Percentiles rank a stretch among this genome's conserved stretches.
Conservation (phyloP, 108 stramenopile species). For the Cyclotella baltica region DNA sequence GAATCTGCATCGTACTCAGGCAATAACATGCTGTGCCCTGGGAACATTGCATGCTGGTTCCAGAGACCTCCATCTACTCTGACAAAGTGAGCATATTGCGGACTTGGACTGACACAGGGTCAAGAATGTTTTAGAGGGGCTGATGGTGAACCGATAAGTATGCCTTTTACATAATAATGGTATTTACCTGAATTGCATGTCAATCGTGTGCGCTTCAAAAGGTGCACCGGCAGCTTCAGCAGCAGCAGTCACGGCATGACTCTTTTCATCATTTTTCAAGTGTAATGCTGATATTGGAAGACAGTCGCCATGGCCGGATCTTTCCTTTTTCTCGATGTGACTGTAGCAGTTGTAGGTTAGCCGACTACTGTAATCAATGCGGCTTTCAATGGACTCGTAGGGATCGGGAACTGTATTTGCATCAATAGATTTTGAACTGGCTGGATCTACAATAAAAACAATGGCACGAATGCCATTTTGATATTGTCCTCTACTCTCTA, state of each 20-base stretch:
- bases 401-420: slow-evolving; percentile 1
- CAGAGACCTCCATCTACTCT: slow-evolving; percentile 10
- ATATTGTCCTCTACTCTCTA: slow-evolving; percentile 13
- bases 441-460: neutral
- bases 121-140: too few relatives aligned
- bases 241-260: neutral
- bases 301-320: neutral
- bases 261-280: neutral
- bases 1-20: neutral
- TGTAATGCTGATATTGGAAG: neutral
- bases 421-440: neutral
- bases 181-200: neutral
- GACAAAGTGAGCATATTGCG: slow-evolving; percentile 17
- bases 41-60: slow-evolving; percentile 20
- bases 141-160: too few relatives aligned
- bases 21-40: neutral
- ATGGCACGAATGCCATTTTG: slow-evolving; percentile 20
- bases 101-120: too few relatives aligned
- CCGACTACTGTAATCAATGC: neutral
- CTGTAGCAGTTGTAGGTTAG: slow-evolving; percentile 5
- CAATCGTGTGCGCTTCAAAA: neutral
- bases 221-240: neutral
- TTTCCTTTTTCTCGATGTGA: neutral
- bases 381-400: neutral
- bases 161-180: neutral